These are phyloP conservation scores for Haplosporangium sp. DNA, from an alignment of 371 early-diverging fungal species.

Conservation along the genomic window DNA sequence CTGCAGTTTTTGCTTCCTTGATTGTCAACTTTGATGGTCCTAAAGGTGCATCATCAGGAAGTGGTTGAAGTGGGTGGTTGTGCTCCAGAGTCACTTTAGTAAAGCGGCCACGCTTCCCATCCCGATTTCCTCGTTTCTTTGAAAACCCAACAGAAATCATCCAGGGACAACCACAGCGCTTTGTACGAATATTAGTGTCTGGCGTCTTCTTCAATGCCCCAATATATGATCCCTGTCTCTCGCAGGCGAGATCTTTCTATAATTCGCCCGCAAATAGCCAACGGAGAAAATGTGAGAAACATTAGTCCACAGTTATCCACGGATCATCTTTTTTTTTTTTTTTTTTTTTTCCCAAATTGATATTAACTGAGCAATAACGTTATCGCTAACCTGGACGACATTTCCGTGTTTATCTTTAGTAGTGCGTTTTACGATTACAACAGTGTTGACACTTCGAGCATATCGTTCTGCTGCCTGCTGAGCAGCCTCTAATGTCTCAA, in stretches of 20 bases:
- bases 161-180: conserved; percentile 55
- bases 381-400: conserved; percentile 37
- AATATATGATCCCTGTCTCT: conserved; percentile 47
- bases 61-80: conserved; percentile 40
- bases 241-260: conserved; percentile 55
- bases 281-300: too few species aligned
- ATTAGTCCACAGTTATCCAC: too few species aligned
- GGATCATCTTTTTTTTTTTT: too few species aligned
- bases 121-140: conserved; percentile 54
- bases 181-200: conserved; percentile 32
- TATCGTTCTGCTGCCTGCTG: conserved; percentile 44
- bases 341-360: background rate
- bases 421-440: conserved; percentile 50
- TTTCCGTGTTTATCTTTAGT: conserved; percentile 50
- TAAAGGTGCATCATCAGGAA: conserved; percentile 10
- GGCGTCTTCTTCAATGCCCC: conserved; percentile 30
- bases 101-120: conserved; percentile 52
- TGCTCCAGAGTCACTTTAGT: conserved; percentile 47
- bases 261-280: background rate
- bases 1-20: conserved; percentile 8
- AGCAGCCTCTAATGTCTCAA: conserved; percentile 36
- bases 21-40: conserved; percentile 14
- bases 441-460: conserved; percentile 40
- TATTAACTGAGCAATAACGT: background rate
- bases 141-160: conserved; percentile 56